These are phyloP conservation scores for Venturia effusa DNA, from an alignment of 2,329 filamentous ascomycete species.

Conservation along the genomic window DNA sequence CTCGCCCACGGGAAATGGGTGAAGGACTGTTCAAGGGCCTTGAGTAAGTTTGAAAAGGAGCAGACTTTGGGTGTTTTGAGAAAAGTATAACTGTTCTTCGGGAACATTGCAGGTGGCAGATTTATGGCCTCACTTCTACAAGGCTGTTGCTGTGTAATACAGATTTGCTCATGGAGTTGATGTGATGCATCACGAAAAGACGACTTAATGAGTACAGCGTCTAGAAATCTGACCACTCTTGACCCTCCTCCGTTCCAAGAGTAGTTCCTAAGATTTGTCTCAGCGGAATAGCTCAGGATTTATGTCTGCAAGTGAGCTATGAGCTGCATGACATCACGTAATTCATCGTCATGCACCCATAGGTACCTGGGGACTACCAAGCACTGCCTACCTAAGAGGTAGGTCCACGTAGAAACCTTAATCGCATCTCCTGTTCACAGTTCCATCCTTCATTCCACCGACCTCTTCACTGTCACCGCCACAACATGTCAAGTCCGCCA, in stretches of 20 bases:
- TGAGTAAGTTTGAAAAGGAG: background rate
- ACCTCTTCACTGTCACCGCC: background rate
- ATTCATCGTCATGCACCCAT: background rate
- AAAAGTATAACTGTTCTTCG: background rate
- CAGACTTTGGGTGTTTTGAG: background rate
- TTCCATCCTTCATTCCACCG: background rate
- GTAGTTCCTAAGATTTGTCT: too few species aligned
- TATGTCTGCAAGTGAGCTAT: too few species aligned
- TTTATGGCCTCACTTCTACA: background rate
- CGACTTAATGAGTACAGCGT: background rate
- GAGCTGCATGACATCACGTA: background rate
- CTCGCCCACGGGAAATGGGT: background rate
- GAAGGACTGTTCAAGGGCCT: background rate
- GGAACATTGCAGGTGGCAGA: background rate
- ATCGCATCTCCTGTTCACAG: background rate
- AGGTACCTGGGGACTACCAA: background rate
- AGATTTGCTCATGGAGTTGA: background rate
- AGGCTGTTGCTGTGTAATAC: background rate
- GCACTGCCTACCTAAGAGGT: too few species aligned
- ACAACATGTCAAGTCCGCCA: background rate
- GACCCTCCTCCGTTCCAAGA: background rate
- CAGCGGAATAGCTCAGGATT: too few species aligned
- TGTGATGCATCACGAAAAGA: background rate
- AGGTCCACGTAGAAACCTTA: too few species aligned
- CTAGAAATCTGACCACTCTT: background rate